phyloP scores from a whole-genome alignment of 148 eudicot species.

The Camellia lanceoleosa region DNA sequence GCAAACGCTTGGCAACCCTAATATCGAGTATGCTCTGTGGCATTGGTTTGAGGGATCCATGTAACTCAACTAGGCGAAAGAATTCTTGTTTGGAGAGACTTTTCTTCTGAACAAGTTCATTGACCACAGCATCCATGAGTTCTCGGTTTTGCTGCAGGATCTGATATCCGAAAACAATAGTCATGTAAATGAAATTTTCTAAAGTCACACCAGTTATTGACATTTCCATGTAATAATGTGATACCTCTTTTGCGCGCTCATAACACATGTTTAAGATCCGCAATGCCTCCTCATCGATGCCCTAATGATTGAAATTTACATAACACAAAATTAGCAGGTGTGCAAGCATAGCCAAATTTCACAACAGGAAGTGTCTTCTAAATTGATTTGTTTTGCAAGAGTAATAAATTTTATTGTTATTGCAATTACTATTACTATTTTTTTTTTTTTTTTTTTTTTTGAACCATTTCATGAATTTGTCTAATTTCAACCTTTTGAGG shows the following conservation, averaged over 20 bases:
- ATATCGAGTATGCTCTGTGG: slow-evolving; percentile 64
- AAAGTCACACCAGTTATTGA: background rate
- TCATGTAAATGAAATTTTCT: slow-evolving; percentile 7
- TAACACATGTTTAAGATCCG: slow-evolving; percentile 64
- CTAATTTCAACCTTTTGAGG: background rate
- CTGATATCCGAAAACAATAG: slow-evolving; percentile 29
- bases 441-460: too few species aligned
- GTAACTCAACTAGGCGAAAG: slow-evolving; percentile 58
- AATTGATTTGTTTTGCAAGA: background rate
- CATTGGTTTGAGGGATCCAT: slow-evolving; percentile 62
- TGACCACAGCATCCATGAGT: slow-evolving; percentile 75
- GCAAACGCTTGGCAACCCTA: slow-evolving; percentile 42
- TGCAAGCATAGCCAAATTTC: background rate
- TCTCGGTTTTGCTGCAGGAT: slow-evolving; percentile 57
- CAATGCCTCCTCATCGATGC: slow-evolving; percentile 72
- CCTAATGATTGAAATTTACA: slow-evolving; percentile 39
- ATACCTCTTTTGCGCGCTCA: slow-evolving; percentile 83
- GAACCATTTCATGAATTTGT: background rate
- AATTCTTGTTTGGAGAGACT: slow-evolving; percentile 70
- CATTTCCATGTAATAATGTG: background rate
- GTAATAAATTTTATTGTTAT: background rate
- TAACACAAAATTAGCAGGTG: background rate
- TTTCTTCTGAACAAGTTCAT: slow-evolving; percentile 56
- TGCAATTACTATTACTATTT: too few species aligned
- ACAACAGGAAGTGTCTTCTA: background rate